Evolutionary conservation across 768 basidiomycete genomes (phyloP).

Genomic region (Mycena indigotica): DNA sequence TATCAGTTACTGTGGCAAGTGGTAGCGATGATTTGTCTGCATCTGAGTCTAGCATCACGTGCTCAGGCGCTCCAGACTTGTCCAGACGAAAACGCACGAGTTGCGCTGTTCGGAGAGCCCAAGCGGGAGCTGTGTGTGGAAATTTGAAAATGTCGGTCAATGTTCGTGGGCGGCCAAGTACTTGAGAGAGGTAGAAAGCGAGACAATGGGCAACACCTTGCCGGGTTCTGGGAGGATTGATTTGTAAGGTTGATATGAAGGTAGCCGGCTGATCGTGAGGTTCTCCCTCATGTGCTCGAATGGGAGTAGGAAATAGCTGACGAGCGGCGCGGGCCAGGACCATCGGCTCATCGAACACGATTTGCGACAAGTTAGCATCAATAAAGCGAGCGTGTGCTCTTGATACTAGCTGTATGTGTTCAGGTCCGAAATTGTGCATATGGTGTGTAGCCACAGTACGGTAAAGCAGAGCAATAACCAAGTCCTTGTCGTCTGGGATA

Average conservation of each 20-base stretch:
- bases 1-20: neutral
- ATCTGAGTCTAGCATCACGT: neutral
- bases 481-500: too few relatives aligned
- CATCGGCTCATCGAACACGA: neutral
- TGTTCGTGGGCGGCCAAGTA: too few relatives aligned
- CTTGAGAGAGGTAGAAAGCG: too few relatives aligned
- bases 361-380: neutral
- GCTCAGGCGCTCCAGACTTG: neutral
- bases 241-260: neutral
- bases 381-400: neutral
- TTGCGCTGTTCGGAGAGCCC: too few relatives aligned
- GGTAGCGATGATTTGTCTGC: neutral
- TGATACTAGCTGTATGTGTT: neutral
- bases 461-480: too few relatives aligned
- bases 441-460: neutral
- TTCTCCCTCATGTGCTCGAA: neutral
- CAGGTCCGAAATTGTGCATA: neutral
- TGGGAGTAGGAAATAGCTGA: neutral
- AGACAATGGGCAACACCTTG: too few relatives aligned
- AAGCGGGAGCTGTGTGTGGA: too few relatives aligned
- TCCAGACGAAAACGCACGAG: too few relatives aligned
- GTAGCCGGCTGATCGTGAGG: neutral
- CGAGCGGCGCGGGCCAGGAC: neutral
- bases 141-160: too few relatives aligned
- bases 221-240: neutral